A percentile compares a stretch with the other conserved stretches of the same genome.
Evolutionary conservation across 192 early-diverging fungal species (phyloP).

Genomic region (Lunasporangiospora selenospora): DNA sequence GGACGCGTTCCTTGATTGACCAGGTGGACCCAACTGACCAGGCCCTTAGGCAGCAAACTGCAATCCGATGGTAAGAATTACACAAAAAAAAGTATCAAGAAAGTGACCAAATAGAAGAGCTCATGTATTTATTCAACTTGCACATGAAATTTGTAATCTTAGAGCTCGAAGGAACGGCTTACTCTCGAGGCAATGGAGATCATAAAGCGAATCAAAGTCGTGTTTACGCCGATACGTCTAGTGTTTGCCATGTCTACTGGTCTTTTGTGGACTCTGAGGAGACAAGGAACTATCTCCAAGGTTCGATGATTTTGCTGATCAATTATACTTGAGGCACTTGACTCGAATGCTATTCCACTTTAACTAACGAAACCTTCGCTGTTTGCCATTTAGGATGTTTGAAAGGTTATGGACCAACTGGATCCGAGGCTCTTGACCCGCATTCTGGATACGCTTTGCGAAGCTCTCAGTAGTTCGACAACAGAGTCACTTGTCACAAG

Average conservation of each 20-base stretch:
- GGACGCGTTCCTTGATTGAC: slow-evolving; percentile 43
- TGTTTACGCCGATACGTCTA: slow-evolving; percentile 58
- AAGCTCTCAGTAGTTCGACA: slow-evolving; percentile 7
- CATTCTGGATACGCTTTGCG: slow-evolving; percentile 54
- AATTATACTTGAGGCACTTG: neutral
- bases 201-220: slow-evolving; percentile 49
- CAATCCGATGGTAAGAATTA: slow-evolving; percentile 8
- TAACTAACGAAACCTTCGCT: neutral
- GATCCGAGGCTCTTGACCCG: slow-evolving; percentile 55
- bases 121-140: too few relatives aligned
- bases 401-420: slow-evolving; percentile 56
- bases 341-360: too few relatives aligned
- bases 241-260: slow-evolving; percentile 70
- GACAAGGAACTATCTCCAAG: slow-evolving; percentile 54
- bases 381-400: slow-evolving; percentile 46
- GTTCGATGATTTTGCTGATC: slow-evolving; percentile 25
- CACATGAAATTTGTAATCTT: too few relatives aligned
- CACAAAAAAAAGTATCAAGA: too few relatives aligned
- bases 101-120: too few relatives aligned
- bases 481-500: slow-evolving; percentile 46
- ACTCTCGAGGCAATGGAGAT: slow-evolving; percentile 22
- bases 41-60: slow-evolving; percentile 22
- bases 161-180: slow-evolving; percentile 11
- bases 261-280: slow-evolving; percentile 54
- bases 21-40: slow-evolving; percentile 58